phyloP scores from a whole-genome alignment of 164 flowering plant species.

The Chimonanthus salicifolius region DNA sequence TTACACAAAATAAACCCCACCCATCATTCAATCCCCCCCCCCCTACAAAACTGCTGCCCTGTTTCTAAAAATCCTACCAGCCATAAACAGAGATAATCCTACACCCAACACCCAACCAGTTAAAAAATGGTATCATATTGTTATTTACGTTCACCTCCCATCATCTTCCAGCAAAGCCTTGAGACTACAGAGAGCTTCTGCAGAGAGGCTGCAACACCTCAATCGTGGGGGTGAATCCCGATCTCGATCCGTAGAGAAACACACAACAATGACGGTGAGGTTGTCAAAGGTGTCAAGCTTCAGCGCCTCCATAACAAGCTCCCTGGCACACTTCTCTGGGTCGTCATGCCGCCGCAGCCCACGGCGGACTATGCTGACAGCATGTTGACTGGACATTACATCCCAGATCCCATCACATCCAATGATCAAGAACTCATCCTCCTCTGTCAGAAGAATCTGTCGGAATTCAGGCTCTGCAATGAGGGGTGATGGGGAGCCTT shows the following conservation, averaged over 20 bases:
- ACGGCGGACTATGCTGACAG: conserved; percentile 61
- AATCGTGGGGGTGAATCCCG: conserved; percentile 24
- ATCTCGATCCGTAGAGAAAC: conserved; percentile 38
- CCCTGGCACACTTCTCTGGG: conserved; percentile 73
- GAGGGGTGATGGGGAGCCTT: conserved; percentile 64
- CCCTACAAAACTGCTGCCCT: conserved; percentile 14
- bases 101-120: not conserved
- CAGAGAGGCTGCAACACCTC: conserved; percentile 56
- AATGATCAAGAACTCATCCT: conserved; percentile 81
- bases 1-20: not conserved
- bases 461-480: conserved; percentile 74
- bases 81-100: not conserved
- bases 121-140: not conserved
- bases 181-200: conserved; percentile 56
- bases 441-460: conserved; percentile 52
- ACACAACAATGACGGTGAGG: conserved; percentile 71
- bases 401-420: conserved; percentile 97
- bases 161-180: conserved; percentile 38
- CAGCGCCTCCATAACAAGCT: conserved; percentile 65
- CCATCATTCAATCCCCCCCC: not conserved
- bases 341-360: conserved; percentile 63
- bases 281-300: conserved; percentile 57
- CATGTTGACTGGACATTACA: conserved; percentile 83
- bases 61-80: conserved; percentile 4
- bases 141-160: conserved; percentile 10